phyloP scores from a whole-genome alignment of 2,329 filamentous ascomycete species.

The Sclerotinia nivalis region DNA sequence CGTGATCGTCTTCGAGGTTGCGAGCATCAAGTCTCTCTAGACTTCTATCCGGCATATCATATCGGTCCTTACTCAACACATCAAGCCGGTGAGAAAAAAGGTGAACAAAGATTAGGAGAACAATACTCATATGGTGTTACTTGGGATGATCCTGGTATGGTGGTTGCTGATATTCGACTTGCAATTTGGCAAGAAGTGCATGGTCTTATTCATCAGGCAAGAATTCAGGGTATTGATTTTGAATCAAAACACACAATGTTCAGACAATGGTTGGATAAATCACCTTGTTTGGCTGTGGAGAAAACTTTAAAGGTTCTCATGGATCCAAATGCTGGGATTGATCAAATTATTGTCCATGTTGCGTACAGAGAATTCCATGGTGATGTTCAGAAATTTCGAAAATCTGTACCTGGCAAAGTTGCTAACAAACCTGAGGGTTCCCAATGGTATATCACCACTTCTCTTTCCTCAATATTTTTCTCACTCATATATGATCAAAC shows the following conservation, averaged over 20 bases:
- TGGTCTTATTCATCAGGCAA: slow-evolving; percentile 28
- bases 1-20: slow-evolving; percentile 29
- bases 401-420: neutral
- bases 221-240: slow-evolving; percentile 32
- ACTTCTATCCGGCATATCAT: slow-evolving; percentile 38
- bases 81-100: slow-evolving; percentile 26
- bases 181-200: slow-evolving; percentile 35
- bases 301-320: slow-evolving; percentile 30
- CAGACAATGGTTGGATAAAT: slow-evolving; percentile 35
- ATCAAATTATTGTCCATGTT: slow-evolving; percentile 28
- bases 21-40: slow-evolving; percentile 32
- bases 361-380: slow-evolving; percentile 25
- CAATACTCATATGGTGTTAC: slow-evolving; percentile 33
- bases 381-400: neutral
- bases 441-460: slow-evolving; percentile 27
- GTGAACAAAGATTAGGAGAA: slow-evolving; percentile 2
- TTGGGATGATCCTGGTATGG: slow-evolving; percentile 37
- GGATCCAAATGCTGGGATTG: neutral
- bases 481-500: neutral
- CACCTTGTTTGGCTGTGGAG: slow-evolving; percentile 32
- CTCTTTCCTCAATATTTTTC: neutral
- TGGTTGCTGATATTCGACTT: slow-evolving; percentile 22
- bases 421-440: slow-evolving; percentile 23
- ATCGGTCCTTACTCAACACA: neutral
- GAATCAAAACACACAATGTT: slow-evolving; percentile 28